Evolutionary conservation across 352 stramenopile species (phyloP).

Genomic region (Poterioochromonas sp.): DNA sequence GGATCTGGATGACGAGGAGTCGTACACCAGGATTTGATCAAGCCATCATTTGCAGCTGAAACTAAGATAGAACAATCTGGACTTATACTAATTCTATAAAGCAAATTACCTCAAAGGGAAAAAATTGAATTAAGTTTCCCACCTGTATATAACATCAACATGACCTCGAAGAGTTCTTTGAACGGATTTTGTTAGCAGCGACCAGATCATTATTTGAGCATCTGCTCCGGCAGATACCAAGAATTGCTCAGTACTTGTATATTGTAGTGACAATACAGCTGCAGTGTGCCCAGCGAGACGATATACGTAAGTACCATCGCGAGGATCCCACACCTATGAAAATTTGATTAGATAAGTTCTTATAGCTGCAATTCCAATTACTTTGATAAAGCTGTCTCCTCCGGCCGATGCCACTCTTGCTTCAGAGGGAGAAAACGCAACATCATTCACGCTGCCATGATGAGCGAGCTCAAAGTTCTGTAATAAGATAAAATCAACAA

Average conservation of each 20-base stretch:
- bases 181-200: neutral
- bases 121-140: neutral
- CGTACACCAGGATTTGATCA: slow-evolving; percentile 7
- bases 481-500: neutral
- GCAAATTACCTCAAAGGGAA: too few species aligned
- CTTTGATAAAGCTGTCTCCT: slow-evolving; percentile 16
- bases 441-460: slow-evolving; percentile 15
- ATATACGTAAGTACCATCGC: slow-evolving; percentile 1
- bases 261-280: neutral
- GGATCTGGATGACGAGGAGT: slow-evolving; percentile 2
- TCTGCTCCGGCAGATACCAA: slow-evolving; percentile 1
- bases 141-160: slow-evolving; percentile 13
- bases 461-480: slow-evolving; percentile 20
- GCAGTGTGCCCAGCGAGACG: neutral
- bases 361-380: too few species aligned
- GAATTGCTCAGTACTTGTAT: slow-evolving; percentile 2
- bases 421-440: neutral
- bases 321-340: slow-evolving; percentile 24
- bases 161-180: neutral
- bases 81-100: neutral
- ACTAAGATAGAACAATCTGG: slow-evolving; percentile 12
- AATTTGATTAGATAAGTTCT: neutral
- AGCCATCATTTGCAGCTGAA: neutral
- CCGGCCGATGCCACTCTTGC: neutral
- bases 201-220: slow-evolving; percentile 5